Evolutionary conservation across 306 rosid genomes (phyloP).

Genomic region (Psophocarpus tetragonolobus): DNA sequence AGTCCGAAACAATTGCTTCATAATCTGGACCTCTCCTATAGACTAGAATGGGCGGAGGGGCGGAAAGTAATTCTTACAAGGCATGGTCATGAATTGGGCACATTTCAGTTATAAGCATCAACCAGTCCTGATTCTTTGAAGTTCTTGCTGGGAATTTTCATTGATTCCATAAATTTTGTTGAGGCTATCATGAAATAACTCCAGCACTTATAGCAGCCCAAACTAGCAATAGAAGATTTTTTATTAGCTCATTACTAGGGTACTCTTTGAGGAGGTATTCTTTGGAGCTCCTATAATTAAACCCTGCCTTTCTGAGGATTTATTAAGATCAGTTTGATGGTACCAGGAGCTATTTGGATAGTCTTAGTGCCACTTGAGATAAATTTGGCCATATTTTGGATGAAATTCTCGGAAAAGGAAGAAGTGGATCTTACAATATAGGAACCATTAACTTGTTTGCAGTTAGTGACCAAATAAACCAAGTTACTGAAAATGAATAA

Average conservation of each 20-base stretch:
- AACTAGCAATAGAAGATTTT: constrained; percentile 18
- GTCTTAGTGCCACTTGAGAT: neutral
- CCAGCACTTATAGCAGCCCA: constrained; percentile 28
- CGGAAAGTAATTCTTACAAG: constrained; percentile 66
- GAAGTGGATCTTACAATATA: neutral
- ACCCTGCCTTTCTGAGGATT: constrained; percentile 10
- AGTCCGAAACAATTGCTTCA: constrained; percentile 73
- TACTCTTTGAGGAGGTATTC: constrained; percentile 3
- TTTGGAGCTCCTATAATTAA: constrained; percentile 7
- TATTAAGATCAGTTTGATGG: constrained; percentile 14
- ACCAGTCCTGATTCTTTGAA: constrained; percentile 13
- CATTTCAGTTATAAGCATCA: constrained; percentile 45
- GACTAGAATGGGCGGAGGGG: constrained; percentile 69
- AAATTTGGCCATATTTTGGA: constrained; percentile 22
- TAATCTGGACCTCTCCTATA: constrained; percentile 83
- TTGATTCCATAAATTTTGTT: constrained; percentile 11
- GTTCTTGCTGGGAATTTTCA: constrained; percentile 8
- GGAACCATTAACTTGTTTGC: constrained; percentile 8
- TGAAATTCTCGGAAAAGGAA: constrained; percentile 4
- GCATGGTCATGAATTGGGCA: constrained; percentile 79
- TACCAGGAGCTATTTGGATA: constrained; percentile 1
- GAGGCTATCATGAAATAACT: constrained; percentile 12
- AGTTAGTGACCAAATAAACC: constrained; percentile 12
- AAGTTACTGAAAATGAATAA: constrained; percentile 15
- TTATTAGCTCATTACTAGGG: constrained; percentile 16